A percentile compares a stretch with the other conserved stretches of the same genome.
Evolutionary conservation across 2,329 filamentous ascomycete genomes (phyloP).

Genomic region (Talaromyces sp.): DNA sequence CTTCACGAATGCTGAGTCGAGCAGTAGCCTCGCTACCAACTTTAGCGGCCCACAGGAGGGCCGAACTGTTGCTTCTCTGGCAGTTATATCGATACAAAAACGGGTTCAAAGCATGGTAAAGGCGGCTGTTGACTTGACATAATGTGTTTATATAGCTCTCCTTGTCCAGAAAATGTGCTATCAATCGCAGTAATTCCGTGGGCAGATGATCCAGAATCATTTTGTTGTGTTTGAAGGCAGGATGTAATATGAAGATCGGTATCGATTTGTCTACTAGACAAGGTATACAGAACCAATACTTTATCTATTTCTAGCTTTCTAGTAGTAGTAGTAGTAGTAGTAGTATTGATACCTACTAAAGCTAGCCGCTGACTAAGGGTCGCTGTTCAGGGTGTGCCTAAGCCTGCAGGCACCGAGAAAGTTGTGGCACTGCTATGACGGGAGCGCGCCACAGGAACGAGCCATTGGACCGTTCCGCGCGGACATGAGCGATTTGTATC

Average conservation of each 20-base stretch:
- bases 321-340: too few relatives aligned
- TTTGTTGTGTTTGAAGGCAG: constrained; percentile 18
- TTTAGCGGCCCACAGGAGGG: not conserved
- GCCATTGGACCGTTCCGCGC: too few relatives aligned
- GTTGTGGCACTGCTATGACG: too few relatives aligned
- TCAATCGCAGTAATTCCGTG: not conserved
- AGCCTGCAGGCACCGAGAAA: too few relatives aligned
- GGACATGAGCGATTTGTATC: too few relatives aligned
- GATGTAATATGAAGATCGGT: not conserved
- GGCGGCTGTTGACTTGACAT: not conserved
- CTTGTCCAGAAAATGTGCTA: not conserved
- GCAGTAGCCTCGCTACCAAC: not conserved
- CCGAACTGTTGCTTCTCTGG: not conserved
- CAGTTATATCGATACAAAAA: not conserved
- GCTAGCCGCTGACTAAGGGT: too few relatives aligned
- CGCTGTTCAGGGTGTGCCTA: too few relatives aligned
- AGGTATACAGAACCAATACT: too few relatives aligned
- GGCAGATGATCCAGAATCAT: not conserved
- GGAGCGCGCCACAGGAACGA: too few relatives aligned
- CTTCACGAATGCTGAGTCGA: not conserved
- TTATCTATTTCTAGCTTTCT: too few relatives aligned
- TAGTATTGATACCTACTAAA: too few relatives aligned
- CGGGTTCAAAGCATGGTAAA: not conserved
- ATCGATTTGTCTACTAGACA: not conserved
- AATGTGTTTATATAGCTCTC: not conserved